phyloP scores from a whole-genome alignment of 495 filamentous ascomycete species.

The Melanomma pulvis-pyrius region DNA sequence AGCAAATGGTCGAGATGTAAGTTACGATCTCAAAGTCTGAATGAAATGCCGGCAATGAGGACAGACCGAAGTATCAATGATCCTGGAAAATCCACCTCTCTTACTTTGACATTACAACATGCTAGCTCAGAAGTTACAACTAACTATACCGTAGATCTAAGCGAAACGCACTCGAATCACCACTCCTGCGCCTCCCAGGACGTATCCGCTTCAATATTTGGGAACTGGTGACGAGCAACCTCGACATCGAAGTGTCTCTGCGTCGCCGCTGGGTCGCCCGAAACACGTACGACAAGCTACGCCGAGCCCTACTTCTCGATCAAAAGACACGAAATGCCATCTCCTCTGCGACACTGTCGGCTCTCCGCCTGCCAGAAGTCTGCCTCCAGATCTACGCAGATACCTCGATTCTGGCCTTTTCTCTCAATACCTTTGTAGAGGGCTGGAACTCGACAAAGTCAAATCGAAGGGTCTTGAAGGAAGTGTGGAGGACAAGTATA shows the following conservation, averaged over 20 bases:
- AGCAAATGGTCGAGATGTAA: not conserved
- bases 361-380: not conserved
- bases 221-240: not conserved
- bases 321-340: not conserved
- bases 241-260: not conserved
- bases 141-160: not conserved
- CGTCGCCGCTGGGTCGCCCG: not conserved
- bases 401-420: not conserved
- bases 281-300: not conserved
- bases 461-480: too few species aligned
- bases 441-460: not conserved
- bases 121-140: not conserved
- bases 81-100: too few species aligned
- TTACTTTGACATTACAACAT: too few species aligned
- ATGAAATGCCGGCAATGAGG: too few species aligned
- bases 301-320: not conserved
- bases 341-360: too few species aligned
- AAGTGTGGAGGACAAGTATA: too few species aligned
- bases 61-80: too few species aligned
- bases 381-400: constrained; percentile 1
- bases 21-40: not conserved
- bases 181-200: not conserved
- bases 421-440: not conserved
- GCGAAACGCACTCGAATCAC: not conserved
- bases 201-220: not conserved